Base-by-base conservation (phyloP, 148 eudicot species). In the Arbutus unedo region DNA sequence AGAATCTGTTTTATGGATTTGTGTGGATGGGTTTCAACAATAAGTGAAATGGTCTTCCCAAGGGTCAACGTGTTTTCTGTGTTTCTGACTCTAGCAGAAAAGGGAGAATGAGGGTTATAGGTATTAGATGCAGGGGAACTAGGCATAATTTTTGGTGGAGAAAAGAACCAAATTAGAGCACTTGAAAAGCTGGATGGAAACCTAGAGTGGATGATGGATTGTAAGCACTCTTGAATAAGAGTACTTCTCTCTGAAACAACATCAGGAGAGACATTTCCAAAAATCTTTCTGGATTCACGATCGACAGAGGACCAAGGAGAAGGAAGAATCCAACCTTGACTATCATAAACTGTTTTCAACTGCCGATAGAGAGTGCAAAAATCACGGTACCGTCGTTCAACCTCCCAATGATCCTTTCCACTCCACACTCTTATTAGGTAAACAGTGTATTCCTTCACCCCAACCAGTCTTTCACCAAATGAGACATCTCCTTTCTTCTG, bases 321-420 rank as follows among this genome's bases (percentile, higher is more conserved):
- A 55, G 99, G 99, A 81, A 96, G 97, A 86, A 56, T 84, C 94
- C 89, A 92, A 68, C 93, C 96, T 82, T 90, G 87, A 72, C 88
- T 84, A 44, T 91, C 76, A 90, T 90, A 96, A 49, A 81, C 72
- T 49, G 94, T 85, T 84, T 94, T 94, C 86, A 96, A 85, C 49
- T 84, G 89, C 62, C 88, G 88, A 80, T 96, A 87, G 38, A 96
- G 94, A 4, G 97, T 87, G 87, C 86, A 88, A 79, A 96, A 96
- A 86, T 96, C 99, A 85, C 99, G 99, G 80, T 96, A 94, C 43
- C 99, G 85, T 25, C 93, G 91, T 85, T 96, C 99, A 77, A 96
- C 91, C 81, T 94, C 97, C 98, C 98, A 96, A n/a, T 86, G 85
- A 79, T 90, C 84, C 43, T 89, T 86, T 78, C 93, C 93, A 81